Percentiles rank a stretch among this genome's conserved stretches.
These are phyloP conservation scores for Pelargonium nanum DNA, from an alignment of 345 rosid species.

Conservation along the genomic window DNA sequence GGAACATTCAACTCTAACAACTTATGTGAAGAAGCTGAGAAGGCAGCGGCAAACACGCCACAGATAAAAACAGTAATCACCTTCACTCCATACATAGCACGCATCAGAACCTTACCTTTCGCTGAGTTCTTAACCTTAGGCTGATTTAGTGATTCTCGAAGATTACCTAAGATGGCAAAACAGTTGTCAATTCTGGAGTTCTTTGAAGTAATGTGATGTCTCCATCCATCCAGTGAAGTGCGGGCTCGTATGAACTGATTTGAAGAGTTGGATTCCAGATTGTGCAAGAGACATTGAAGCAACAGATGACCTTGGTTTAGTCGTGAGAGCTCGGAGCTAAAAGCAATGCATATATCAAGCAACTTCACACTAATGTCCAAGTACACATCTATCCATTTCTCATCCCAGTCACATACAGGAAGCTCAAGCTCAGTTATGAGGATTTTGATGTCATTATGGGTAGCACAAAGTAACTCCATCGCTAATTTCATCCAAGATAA, in stretches of 20 bases:
- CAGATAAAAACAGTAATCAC: slow-evolving; percentile 66
- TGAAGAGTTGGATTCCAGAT: slow-evolving; percentile 41
- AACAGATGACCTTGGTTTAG: slow-evolving; percentile 72
- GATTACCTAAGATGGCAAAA: slow-evolving; percentile 39
- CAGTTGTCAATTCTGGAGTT: slow-evolving; percentile 58
- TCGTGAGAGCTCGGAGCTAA: slow-evolving; percentile 68
- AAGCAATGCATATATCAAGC: slow-evolving; percentile 67
- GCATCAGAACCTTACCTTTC: slow-evolving; percentile 85
- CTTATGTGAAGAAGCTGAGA: slow-evolving; percentile 54
- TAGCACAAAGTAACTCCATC: slow-evolving; percentile 65
- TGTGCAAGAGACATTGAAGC: slow-evolving; percentile 59
- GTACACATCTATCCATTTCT: slow-evolving; percentile 85
- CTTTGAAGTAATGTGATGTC: slow-evolving; percentile 47
- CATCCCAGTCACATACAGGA: slow-evolving; percentile 82
- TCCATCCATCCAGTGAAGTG: slow-evolving; percentile 70
- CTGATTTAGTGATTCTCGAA: slow-evolving; percentile 43
- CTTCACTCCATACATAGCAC: slow-evolving; percentile 79
- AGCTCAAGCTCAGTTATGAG: slow-evolving; percentile 70
- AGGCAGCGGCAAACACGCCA: slow-evolving; percentile 58
- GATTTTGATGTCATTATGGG: slow-evolving; percentile 48
- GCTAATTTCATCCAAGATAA: slow-evolving; percentile 81
- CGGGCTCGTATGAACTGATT: slow-evolving; percentile 40
- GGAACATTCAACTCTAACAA: slow-evolving; percentile 44
- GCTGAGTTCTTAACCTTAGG: slow-evolving; percentile 86
- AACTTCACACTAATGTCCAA: slow-evolving; percentile 75